These are phyloP conservation scores for Candida ortonii DNA, from an alignment of 805 yeast genomes.

Conservation along the genomic window DNA sequence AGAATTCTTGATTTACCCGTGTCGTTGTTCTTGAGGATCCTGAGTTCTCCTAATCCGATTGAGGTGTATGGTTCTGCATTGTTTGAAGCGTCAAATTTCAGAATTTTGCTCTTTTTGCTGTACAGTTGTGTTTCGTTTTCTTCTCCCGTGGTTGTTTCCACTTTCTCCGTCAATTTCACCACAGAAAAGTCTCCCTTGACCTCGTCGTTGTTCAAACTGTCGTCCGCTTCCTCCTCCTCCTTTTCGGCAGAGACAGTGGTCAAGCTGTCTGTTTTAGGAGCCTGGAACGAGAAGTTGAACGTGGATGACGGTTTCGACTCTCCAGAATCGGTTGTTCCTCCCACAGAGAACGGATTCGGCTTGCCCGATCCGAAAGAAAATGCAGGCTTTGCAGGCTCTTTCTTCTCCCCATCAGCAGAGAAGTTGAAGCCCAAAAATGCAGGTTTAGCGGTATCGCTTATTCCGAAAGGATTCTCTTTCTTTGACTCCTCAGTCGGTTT, in stretches of 20 bases:
- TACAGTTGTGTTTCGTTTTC: slow-evolving; percentile 68
- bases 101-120: slow-evolving; percentile 69
- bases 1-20: slow-evolving; percentile 67
- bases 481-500: slow-evolving; percentile 9
- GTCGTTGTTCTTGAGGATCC: slow-evolving; percentile 59
- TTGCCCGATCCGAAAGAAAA: slow-evolving; percentile 15
- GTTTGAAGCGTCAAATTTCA: slow-evolving; percentile 52
- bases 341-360: slow-evolving; percentile 23
- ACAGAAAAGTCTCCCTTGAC: slow-evolving; percentile 49
- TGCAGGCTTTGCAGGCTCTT: slow-evolving; percentile 5
- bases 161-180: slow-evolving; percentile 45
- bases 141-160: slow-evolving; percentile 73
- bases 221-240: slow-evolving; percentile 22
- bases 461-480: slow-evolving; percentile 9
- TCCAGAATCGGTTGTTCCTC: slow-evolving; percentile 10
- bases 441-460: slow-evolving; percentile 3
- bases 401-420: slow-evolving; percentile 1
- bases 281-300: slow-evolving; percentile 27
- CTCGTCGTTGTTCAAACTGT: slow-evolving; percentile 42
- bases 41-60: slow-evolving; percentile 80
- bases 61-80: slow-evolving; percentile 50
- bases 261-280: slow-evolving; percentile 17
- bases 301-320: slow-evolving; percentile 11
- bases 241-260: slow-evolving; percentile 12
- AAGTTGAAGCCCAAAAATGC: slow-evolving; percentile 12